Base-by-base conservation (phyloP, 352 stramenopile genomes). In the Blastocystis sp. region DNA sequence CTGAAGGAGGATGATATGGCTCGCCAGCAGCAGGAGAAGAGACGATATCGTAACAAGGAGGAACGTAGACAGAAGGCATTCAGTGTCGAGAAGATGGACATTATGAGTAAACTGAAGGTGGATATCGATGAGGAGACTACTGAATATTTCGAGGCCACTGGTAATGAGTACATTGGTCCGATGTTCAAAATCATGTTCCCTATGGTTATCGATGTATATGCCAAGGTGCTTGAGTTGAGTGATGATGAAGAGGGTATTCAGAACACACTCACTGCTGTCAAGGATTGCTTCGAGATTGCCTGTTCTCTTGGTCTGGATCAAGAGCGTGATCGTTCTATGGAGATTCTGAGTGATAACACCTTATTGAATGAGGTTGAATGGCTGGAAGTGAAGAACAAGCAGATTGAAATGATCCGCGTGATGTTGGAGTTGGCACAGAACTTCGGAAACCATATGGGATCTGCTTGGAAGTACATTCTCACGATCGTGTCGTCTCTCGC, bases 121-220 rank as follows among this genome's bases (percentile, higher is more conserved):
- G 89, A 91, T 57, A 91, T 90, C 37, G 89, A 89, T 40, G 75
- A 62, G 24, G 87, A 53, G 40, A 79, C 62, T 75, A 89, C 56
- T 64, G 79, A 62, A 77, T 90, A 58, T 87, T 91, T 81, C 57
- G 90, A 78, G 77, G 89, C 68, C 42, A 90, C 76, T 44, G 93
- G 95, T 78, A 94, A 92, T 54, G 94, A 92, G 33, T 92, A 95
- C 77, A 93, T 97, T 15, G 92, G 93, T 35, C 95, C 97, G 4
- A 99, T 99, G 97, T 99, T 99, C 90, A 96, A 99, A 92, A 98
- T 98, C 0, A 95, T 97, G 0, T 99, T 97, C 97, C 96, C 96
- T 37, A 95, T 97, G 56, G 91, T 98, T 37, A 93, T 99, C 62
- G 96, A 95, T 57, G 96, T 94, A 57, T 96, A 98, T 75, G 98